Percentiles rank a stretch among this genome's conserved stretches.
Evolutionary conservation across 176 grass and related monocot species (phyloP).

Genomic region (Panicum miliaceum): DNA sequence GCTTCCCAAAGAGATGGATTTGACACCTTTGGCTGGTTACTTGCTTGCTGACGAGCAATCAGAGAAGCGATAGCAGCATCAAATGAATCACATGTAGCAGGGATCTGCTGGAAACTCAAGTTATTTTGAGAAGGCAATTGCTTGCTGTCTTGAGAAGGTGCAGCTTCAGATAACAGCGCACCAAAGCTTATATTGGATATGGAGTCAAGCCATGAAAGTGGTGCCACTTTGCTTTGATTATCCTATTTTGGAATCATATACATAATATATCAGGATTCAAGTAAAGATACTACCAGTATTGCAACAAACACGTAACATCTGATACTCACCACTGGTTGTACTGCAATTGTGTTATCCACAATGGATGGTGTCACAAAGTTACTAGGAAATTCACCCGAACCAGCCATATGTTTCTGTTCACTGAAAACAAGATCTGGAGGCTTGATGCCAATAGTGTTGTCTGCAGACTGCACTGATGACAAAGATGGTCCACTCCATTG

Average conservation of each 20-base stretch:
- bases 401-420: conserved; percentile 42
- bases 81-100: conserved; percentile 84
- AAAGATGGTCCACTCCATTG: conserved; percentile 29
- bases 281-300: conserved; percentile 19
- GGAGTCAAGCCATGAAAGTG: conserved; percentile 75
- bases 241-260: conserved; percentile 52
- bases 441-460: conserved; percentile 32
- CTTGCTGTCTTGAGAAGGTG: conserved; percentile 60
- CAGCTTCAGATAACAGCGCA: conserved; percentile 67
- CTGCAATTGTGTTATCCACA: conserved; percentile 34
- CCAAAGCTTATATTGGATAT: conserved; percentile 95
- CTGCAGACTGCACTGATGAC: conserved; percentile 38
- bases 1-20: conserved; percentile 82
- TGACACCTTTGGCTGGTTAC: conserved; percentile 43
- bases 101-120: conserved; percentile 57
- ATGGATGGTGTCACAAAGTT: conserved; percentile 43
- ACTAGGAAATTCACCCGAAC: conserved; percentile 42
- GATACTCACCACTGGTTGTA: conserved; percentile 47
- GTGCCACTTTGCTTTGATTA: conserved; percentile 53
- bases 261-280: conserved; percentile 31
- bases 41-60: conserved; percentile 61
- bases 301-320: conserved; percentile 18
- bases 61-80: conserved; percentile 89
- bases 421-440: conserved; percentile 32
- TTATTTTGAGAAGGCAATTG: conserved; percentile 58